Evolutionary conservation across 1,139 yeast species (phyloP).

Genomic region (Petasospora rhodanensis): DNA sequence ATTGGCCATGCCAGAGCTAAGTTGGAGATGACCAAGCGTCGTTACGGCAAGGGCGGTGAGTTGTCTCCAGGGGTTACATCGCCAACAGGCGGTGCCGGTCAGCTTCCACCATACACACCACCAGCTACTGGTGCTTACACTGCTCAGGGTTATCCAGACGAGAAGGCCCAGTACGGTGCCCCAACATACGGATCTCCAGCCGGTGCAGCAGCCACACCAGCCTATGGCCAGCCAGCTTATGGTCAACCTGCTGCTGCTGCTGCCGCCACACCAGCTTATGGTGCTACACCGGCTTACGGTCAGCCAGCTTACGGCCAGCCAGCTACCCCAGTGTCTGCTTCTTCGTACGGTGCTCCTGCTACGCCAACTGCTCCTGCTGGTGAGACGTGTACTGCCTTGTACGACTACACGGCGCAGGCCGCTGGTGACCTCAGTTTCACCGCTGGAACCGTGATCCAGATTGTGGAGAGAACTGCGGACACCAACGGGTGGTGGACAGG

Average conservation of each 20-base stretch:
- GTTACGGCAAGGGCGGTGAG: slow-evolving; percentile 53
- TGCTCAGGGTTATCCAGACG: slow-evolving; percentile 25
- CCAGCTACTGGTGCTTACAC: slow-evolving; percentile 27
- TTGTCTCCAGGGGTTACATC: slow-evolving; percentile 30
- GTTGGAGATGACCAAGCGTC: slow-evolving; percentile 74
- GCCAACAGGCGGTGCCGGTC: slow-evolving; percentile 28
- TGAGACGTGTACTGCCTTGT: slow-evolving; percentile 68
- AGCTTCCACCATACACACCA: slow-evolving; percentile 28
- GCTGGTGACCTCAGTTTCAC: slow-evolving; percentile 83
- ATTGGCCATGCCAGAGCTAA: slow-evolving; percentile 83
- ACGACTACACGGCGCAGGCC: slow-evolving; percentile 79
- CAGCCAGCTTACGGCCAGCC: slow-evolving; percentile 31
- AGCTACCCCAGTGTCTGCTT: slow-evolving; percentile 18
- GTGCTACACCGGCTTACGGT: slow-evolving; percentile 24
- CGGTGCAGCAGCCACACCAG: slow-evolving; percentile 13
- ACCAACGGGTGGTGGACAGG: slow-evolving; percentile 99
- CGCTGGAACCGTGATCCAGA: slow-evolving; percentile 83
- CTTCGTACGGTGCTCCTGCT: slow-evolving; percentile 28
- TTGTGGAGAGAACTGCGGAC: slow-evolving; percentile 77
- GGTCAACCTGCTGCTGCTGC: slow-evolving; percentile 24
- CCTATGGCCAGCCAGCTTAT: slow-evolving; percentile 30
- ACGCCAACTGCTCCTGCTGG: slow-evolving; percentile 38
- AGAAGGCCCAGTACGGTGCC: slow-evolving; percentile 22
- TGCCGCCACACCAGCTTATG: slow-evolving; percentile 24
- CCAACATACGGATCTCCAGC: no score